phyloP scores from a whole-genome alignment of 75 land plant genomes.

The Chamaecyparis obtusa region DNA sequence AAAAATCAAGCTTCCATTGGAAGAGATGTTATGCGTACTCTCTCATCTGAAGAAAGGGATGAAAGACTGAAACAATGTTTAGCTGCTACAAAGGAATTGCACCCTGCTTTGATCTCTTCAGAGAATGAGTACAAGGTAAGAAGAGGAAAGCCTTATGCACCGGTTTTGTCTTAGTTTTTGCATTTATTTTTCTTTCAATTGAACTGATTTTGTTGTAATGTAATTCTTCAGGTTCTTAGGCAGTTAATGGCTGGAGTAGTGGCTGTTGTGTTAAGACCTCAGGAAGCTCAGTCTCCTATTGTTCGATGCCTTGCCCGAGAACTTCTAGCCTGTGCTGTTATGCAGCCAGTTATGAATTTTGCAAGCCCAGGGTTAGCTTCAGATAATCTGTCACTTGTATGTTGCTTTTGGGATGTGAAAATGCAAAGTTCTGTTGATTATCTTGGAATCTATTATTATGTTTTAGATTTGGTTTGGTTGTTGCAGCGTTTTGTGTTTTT shows the following conservation, averaged over 20 bases:
- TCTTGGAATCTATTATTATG: background rate
- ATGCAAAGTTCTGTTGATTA: background rate
- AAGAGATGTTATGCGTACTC: constrained; percentile 63
- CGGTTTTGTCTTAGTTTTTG: background rate
- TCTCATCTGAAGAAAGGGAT: constrained; percentile 90
- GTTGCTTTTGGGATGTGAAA: constrained; percentile 8
- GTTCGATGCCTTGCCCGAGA: constrained; percentile 71
- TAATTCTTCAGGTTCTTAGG: constrained; percentile 69
- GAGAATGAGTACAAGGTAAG: constrained; percentile 90
- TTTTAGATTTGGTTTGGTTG: background rate
- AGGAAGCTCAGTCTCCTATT: constrained; percentile 79
- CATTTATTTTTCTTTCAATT: background rate
- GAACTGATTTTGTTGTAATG: background rate
- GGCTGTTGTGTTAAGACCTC: constrained; percentile 63
- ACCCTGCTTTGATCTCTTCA: constrained; percentile 86
- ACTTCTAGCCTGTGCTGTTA: constrained; percentile 77
- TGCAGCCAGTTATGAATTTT: constrained; percentile 89
- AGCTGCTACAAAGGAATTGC: constrained; percentile 66
- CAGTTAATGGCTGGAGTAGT: constrained; percentile 73
- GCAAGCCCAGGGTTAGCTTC: constrained; percentile 78
- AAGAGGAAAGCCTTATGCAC: constrained; percentile 1
- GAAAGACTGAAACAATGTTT: constrained; percentile 79
- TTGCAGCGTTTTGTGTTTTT: background rate
- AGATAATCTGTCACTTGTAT: constrained; percentile 9
- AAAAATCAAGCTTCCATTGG: constrained; percentile 74